Base-by-base conservation (phyloP, 1,284 basidiomycete genomes). In the Pyrrhoderma noxium region DNA sequence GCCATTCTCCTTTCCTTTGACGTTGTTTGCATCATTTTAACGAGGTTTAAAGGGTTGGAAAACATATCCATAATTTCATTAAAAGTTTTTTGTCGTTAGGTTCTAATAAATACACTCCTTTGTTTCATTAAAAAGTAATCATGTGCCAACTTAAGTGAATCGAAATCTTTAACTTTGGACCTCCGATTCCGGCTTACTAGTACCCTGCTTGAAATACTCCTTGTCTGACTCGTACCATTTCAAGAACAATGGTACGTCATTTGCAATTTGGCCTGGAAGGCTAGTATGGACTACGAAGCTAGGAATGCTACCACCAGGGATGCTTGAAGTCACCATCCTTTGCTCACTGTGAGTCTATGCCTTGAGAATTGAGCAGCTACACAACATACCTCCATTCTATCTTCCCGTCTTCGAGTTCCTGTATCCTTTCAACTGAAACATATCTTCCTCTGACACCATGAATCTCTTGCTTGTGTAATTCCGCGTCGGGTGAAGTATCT, bases 281-380 rank as follows among this genome's bases (percentile, higher is more conserved):
- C 71, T 73, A 47, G 66, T 69, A 52, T 86, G 79, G 1, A 73
- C 73, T 49, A 87, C 52, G 58, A 83, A 83, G 22, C 67, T 66
- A 3, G 86, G 85, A 38, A 89, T 81, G 42, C 64, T 73, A 8
- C 85, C 85, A 25, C 82, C 84, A 8, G 84, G 77, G 1, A 75
- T 78, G 60, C 82, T 83, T n/a, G 82, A 82, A 1, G 83, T 85
- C 2, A 84, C 85, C 82, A 88, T 86, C 44, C 61, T 61, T 43
- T 14, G 36, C 1, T 27, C 37, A 3, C 7, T 21, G 27, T 21
- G 36, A 14, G 8, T 44, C 13, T 21, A 34, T 21, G 14, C 35
- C 35, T 21, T 2, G 36, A 14, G 13, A 23, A 16, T 35, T 3
- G 31, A 1, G 11, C 16, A 45, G 14, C 43, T 38, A 18, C 7